These are phyloP conservation scores for Metschnikowia reukaufii DNA, from an alignment of 805 yeast genomes.

Conservation along the genomic window DNA sequence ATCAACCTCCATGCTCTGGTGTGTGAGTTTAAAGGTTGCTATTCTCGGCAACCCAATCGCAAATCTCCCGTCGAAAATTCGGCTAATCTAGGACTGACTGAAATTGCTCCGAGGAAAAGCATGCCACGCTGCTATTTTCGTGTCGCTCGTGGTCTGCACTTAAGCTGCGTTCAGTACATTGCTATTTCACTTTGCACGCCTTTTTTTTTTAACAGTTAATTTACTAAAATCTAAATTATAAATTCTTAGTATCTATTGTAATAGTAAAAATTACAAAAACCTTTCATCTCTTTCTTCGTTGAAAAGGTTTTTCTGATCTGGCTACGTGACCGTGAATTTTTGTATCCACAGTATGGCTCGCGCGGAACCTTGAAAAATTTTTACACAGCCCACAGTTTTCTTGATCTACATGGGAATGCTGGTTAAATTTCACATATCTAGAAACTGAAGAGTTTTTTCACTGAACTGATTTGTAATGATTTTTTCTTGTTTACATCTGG, in stretches of 20 bases:
- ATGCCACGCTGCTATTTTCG: background rate
- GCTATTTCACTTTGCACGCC: background rate
- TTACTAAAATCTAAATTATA: too few species aligned
- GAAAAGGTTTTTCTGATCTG: too few species aligned
- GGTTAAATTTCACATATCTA: too few species aligned
- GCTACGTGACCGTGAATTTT: background rate
- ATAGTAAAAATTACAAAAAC: too few species aligned
- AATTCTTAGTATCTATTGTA: too few species aligned
- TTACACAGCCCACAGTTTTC: background rate
- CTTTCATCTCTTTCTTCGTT: too few species aligned
- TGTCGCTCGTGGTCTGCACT: slow-evolving; percentile 2
- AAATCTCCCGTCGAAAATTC: background rate
- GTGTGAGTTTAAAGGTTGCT: background rate
- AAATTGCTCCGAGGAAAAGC: slow-evolving; percentile 7
- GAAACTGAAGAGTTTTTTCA: too few species aligned
- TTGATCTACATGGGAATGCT: background rate
- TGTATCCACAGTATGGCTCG: background rate
- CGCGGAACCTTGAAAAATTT: background rate
- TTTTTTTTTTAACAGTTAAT: too few species aligned
- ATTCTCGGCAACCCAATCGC: background rate
- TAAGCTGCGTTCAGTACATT: background rate
- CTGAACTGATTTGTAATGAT: too few species aligned
- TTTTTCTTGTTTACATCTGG: too few species aligned
- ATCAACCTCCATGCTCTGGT: background rate
- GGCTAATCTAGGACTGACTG: background rate